phyloP scores from a whole-genome alignment of 2,329 filamentous ascomycete species.

The Apiospora phragmitis region DNA sequence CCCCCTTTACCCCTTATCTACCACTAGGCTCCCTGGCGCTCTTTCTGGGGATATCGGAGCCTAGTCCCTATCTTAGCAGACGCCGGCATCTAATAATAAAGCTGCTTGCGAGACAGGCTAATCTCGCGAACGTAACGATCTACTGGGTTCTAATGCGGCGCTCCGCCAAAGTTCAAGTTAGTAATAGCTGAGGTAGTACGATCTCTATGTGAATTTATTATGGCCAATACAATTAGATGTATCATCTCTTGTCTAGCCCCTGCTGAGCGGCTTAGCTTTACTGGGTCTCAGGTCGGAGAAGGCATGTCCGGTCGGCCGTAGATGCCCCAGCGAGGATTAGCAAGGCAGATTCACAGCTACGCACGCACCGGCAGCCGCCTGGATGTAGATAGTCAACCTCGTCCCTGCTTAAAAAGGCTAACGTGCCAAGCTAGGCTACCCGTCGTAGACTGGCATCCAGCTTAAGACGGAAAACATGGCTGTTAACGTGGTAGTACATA shows the following conservation, averaged over 20 bases:
- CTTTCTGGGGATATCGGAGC: not conserved
- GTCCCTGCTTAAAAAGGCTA: not conserved
- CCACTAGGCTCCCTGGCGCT: not conserved
- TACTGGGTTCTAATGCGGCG: not conserved
- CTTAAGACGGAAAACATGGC: not conserved
- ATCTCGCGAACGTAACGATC: not conserved
- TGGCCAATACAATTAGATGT: not conserved
- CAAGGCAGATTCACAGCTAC: not conserved
- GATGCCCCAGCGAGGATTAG: not conserved
- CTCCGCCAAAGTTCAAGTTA: too few relatives aligned
- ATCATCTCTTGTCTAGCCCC: not conserved
- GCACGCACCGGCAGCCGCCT: not conserved
- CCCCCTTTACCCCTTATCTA: not conserved
- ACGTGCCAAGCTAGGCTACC: not conserved
- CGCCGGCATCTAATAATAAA: not conserved
- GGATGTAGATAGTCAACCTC: not conserved
- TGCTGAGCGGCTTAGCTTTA: not conserved
- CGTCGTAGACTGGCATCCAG: not conserved
- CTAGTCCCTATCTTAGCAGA: not conserved
- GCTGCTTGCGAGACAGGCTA: not conserved
- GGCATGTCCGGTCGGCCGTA: not conserved
- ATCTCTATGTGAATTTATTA: not conserved
- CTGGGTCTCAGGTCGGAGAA: not conserved
- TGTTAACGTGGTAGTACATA: not conserved
- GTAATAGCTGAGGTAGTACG: not conserved